Evolutionary conservation across 169 alveolate genomes (phyloP).

Genomic region (Cryptosporidium sp.): DNA sequence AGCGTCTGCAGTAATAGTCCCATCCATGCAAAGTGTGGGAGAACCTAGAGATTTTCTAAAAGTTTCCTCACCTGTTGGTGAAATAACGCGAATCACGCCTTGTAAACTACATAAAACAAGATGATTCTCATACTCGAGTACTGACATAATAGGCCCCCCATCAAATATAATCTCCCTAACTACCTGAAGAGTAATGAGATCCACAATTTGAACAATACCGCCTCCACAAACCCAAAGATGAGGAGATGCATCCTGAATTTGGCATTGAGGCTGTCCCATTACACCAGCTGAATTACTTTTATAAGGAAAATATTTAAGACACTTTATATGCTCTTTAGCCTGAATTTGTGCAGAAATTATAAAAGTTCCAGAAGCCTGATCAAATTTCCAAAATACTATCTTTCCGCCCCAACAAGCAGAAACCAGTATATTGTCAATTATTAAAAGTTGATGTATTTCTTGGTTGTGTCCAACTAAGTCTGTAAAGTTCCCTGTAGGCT

Average conservation of each 20-base stretch:
- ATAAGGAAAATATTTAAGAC: slow-evolving; percentile 67
- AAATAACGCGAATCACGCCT: slow-evolving; percentile 65
- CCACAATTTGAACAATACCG: slow-evolving; percentile 66
- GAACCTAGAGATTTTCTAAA: slow-evolving; percentile 69
- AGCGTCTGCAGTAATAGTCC: slow-evolving; percentile 62
- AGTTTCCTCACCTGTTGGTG: slow-evolving; percentile 69
- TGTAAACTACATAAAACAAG: slow-evolving; percentile 73
- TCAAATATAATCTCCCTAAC: slow-evolving; percentile 56
- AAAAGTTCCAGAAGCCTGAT: slow-evolving; percentile 30
- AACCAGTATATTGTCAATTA: slow-evolving; percentile 56
- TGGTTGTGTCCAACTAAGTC: slow-evolving; percentile 65
- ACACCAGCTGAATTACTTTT: slow-evolving; percentile 1
- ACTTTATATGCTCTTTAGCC: slow-evolving; percentile 63
- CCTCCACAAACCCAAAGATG: slow-evolving; percentile 75
- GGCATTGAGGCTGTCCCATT: slow-evolving; percentile 18
- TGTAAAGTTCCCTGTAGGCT: slow-evolving; percentile 65
- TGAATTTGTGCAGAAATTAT: slow-evolving; percentile 64
- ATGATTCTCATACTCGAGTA: slow-evolving; percentile 66
- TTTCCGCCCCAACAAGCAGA: slow-evolving; percentile 77
- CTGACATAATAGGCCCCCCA: slow-evolving; percentile 75
- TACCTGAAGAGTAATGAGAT: slow-evolving; percentile 60
- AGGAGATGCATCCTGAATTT: slow-evolving; percentile 51
- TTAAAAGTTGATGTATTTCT: slow-evolving; percentile 73
- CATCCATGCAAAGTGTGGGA: slow-evolving; percentile 75
- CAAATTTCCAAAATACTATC: slow-evolving; percentile 69